phyloP scores from a whole-genome alignment of 2,329 filamentous ascomycete genomes.

The Cercospora nicotianae region DNA sequence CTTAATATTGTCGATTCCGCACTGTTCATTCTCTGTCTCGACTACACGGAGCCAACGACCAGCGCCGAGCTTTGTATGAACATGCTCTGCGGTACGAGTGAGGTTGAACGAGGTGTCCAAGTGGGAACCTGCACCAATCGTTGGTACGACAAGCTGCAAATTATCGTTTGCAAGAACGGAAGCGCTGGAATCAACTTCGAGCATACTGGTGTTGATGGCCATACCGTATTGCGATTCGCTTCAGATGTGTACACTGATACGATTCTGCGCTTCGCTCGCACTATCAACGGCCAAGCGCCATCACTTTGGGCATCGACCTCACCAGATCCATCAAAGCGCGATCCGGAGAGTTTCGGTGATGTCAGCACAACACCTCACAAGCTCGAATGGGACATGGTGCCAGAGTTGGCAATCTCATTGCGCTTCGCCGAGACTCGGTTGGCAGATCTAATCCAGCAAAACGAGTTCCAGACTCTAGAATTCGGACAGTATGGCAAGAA shows the following conservation, averaged over 20 bases:
- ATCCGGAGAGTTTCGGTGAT: conserved; percentile 87
- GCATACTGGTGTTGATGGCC: conserved; percentile 95
- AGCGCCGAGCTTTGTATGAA: conserved; percentile 90
- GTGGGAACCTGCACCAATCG: conserved; percentile 96
- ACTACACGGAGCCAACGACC: conserved; percentile 82
- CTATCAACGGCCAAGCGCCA: conserved; percentile 91
- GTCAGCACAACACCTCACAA: conserved; percentile 94
- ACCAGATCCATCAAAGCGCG: conserved; percentile 88
- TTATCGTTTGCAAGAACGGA: conserved; percentile 98
- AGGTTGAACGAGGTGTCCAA: conserved; percentile 89
- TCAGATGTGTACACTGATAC: conserved; percentile 97
- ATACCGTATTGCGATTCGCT: conserved; percentile 93
- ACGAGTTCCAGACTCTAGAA: conserved; percentile 91
- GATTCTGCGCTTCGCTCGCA: conserved; percentile 89
- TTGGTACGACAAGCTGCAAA: conserved; percentile 99
- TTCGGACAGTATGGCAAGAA: conserved; percentile 91
- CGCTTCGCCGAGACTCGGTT: conserved; percentile 94
- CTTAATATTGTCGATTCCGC: conserved; percentile 94
- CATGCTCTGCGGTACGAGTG: conserved; percentile 94
- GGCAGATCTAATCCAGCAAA: conserved; percentile 92
- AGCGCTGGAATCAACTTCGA: conserved; percentile 99
- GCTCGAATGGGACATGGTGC: conserved; percentile 95
- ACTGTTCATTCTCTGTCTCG: conserved; percentile 86
- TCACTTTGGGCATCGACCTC: conserved; percentile 88
- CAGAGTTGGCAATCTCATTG: conserved; percentile 84